Base-by-base conservation (phyloP, 352 stramenopile species). In the Nothophytophthora sp. region DNA sequence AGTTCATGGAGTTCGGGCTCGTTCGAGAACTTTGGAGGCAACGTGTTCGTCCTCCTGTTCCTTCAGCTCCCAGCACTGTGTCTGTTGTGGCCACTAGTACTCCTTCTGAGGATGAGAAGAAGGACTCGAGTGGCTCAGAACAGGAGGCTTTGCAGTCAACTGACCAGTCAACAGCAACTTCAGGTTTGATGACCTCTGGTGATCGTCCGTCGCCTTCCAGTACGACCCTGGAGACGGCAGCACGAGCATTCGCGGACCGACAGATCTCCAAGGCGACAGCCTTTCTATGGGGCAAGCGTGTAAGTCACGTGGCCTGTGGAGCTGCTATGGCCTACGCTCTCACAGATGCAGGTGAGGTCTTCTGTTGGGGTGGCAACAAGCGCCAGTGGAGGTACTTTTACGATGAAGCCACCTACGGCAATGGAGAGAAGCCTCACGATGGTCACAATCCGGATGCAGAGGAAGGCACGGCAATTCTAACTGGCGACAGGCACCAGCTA, bases 281-380 rank as follows among this genome's bases (percentile, higher is more conserved):
- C 6, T 92, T 88, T 46, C 48, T 93, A 18, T 93, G 83, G 83
- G 83, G 67, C 7, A 86, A 86, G 23, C 74, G 83, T 2, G 58
- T 93, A 4, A 67, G 52, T 9, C 66, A 76, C 43, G 70, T 93
- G 7, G 59, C 72, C 0, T 77, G 73, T 22, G 81, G 83, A 1
- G 32, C 63, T 12, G 56, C 67, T 18, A 65, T 92, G 5, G 67
- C 67, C 0, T 90, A 86, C 33, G 83, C 78, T 4, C 63, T 93
- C 16, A 88, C 83, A 9, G 81, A 90, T 41, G 47, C 75, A 1
- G 81, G 81, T 2, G 74, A 92, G 64, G 50, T 86, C 0, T 92
- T 88, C 45, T 90, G 76, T 44, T 93, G 83, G 83, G 83, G 83
- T 20, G 83, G 81, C 3, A 89, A 81, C 48, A 76, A 77, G 25